Base-by-base conservation (phyloP, 257 asterid species). In the Cruciata laevipes region DNA sequence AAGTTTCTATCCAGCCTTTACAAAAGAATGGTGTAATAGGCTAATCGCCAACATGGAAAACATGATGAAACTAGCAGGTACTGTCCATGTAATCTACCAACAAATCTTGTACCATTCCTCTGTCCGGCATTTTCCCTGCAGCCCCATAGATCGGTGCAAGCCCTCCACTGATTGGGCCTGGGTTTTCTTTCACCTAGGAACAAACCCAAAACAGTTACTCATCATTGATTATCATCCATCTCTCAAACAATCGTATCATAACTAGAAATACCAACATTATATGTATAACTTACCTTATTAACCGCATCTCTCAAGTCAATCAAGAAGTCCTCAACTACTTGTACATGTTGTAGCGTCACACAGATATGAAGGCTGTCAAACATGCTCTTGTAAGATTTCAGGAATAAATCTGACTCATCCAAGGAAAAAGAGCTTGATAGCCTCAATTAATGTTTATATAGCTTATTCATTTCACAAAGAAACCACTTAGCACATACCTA, bases 91-190 rank as follows among this genome's bases (percentile, higher is more conserved):
- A 94, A 77, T 94, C 99, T 16, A 94, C 84, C 87, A 94, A 69
- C 83, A 94, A 81, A 77, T 94, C 97, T 77, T 86, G 72, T 70
- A 94, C 93, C 95, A 81, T 83, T 62, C 71, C 96, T 84, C 99
- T 85, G 78, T 94, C 99, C 1, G 99, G 96, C 87, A 94, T 88
- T 83, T 78, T 90, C 35, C 97, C 99, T 5, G 99, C 99, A 32
- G 99, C 99, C 42, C 99, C 99, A 61, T 90, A 94, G 79, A 94
- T 84, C 33, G 99, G 99, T 68, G 99, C 97, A 69, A 90, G 85
- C 78, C 99, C 97, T 77, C 96, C 99, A 37, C 67, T 82, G 9
- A 84, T 67, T 21, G 96, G 99, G 32, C 99, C 97, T 55, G 99
- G 99, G 74, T 90, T 94, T 71, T 85, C 87, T 71, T 84, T 88